Evolutionary conservation across 768 basidiomycete genomes (phyloP).

Genomic region (Hortiboletus campestris): DNA sequence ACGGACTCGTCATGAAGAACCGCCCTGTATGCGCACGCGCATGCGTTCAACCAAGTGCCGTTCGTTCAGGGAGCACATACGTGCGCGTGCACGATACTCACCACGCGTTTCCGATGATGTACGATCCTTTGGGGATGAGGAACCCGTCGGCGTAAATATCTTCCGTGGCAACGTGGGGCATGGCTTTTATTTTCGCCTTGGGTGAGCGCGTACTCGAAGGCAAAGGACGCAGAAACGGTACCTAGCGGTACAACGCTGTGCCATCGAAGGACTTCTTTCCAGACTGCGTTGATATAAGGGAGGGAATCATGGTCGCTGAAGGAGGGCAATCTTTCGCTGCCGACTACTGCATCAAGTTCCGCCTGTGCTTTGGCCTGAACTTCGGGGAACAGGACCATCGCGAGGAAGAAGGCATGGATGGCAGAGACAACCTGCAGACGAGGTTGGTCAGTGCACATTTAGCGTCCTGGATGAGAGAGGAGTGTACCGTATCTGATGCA

Average conservation of each 20-base stretch:
- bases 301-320: slow-evolving; percentile 22
- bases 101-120: slow-evolving; percentile 23
- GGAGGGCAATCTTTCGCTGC: slow-evolving; percentile 19
- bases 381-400: slow-evolving; percentile 24
- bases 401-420: slow-evolving; percentile 23
- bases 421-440: slow-evolving; percentile 14
- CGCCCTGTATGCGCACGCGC: slow-evolving; percentile 39
- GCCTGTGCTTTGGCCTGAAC: slow-evolving; percentile 24
- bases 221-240: slow-evolving; percentile 24
- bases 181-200: neutral
- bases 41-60: neutral
- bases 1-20: slow-evolving; percentile 49
- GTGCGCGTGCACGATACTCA: slow-evolving; percentile 9
- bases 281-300: slow-evolving; percentile 26
- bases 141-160: slow-evolving; percentile 16
- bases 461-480: slow-evolving; percentile 36
- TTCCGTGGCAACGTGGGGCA: slow-evolving; percentile 18
- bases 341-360: slow-evolving; percentile 25
- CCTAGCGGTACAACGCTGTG: slow-evolving; percentile 15
- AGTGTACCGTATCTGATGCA: slow-evolving; percentile 44
- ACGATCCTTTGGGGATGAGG: slow-evolving; percentile 26
- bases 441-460: slow-evolving; percentile 18
- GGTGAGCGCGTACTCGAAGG: neutral
- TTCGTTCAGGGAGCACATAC: neutral
- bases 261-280: slow-evolving; percentile 28